Evolutionary conservation across 306 rosid genomes (phyloP).

Genomic region (Cercis canadensis): DNA sequence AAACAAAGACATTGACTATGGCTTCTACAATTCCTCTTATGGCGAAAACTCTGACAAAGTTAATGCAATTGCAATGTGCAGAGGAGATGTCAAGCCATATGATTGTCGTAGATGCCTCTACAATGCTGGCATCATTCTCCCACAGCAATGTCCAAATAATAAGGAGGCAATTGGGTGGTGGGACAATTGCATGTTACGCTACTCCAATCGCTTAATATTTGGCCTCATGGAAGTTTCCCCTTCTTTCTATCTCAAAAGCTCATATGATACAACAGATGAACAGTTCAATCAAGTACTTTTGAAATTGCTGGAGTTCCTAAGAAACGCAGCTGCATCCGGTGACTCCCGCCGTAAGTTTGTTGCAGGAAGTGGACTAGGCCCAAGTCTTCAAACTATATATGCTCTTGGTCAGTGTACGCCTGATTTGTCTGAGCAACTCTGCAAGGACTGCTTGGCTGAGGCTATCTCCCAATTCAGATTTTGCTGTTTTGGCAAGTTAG

Average conservation of each 20-base stretch:
- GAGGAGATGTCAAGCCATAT: conserved; percentile 34
- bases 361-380: too few relatives aligned
- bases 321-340: too few relatives aligned
- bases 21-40: conserved; percentile 27
- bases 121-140: conserved; percentile 11
- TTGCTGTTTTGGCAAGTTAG: not conserved
- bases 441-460: not conserved
- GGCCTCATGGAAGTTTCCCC: not conserved
- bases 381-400: too few relatives aligned
- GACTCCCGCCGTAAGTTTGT: too few relatives aligned
- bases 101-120: conserved; percentile 36
- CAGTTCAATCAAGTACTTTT: not conserved
- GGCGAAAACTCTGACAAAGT: conserved; percentile 35
- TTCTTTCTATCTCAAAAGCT: fast-evolving
- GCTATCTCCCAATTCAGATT: not conserved
- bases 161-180: conserved; percentile 43
- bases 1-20: not conserved
- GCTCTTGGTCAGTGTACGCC: conserved; percentile 41
- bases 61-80: conserved; percentile 32
- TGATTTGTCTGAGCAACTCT: not conserved
- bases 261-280: not conserved
- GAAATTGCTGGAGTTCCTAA: not conserved
- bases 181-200: too few relatives aligned
- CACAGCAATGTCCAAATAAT: conserved; percentile 30
- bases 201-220: too few relatives aligned